A percentile compares a stretch with the other conserved stretches of the same genome.
Conservation (phyloP, 2,329 filamentous ascomycete genomes). For the Fusarium tupiense region DNA sequence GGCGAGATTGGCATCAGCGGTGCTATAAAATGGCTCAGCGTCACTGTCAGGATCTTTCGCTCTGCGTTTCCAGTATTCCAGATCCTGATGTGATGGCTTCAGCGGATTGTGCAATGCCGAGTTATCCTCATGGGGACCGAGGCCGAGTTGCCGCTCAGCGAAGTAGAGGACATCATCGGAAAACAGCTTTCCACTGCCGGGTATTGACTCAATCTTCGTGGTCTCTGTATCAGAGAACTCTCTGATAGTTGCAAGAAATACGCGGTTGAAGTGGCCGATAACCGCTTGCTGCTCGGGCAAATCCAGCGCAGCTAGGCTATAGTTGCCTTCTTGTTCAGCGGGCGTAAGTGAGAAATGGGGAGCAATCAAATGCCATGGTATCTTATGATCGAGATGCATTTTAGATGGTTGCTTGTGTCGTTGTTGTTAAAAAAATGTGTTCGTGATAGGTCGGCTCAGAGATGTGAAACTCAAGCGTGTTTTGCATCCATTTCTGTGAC, state of each 20-base stretch:
- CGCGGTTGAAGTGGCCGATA: not conserved
- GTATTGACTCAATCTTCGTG: accelerated
- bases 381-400: constrained; percentile 1
- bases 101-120: not conserved
- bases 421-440: not conserved
- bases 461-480: not conserved
- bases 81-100: not conserved
- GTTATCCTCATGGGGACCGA: not conserved
- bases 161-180: not conserved
- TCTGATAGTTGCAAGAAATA: not conserved
- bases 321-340: not conserved
- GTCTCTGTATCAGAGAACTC: not conserved
- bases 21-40: not conserved
- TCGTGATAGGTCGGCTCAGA: not conserved
- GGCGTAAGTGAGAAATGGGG: not conserved
- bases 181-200: not conserved
- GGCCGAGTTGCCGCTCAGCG: not conserved
- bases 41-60: not conserved
- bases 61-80: not conserved
- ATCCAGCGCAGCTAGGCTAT: not conserved
- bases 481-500: not conserved
- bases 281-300: not conserved
- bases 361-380: not conserved
- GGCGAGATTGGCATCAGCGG: not conserved
- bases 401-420: not conserved